Percentiles rank a stretch among this genome's conserved stretches.
Evolutionary conservation across 2,329 filamentous ascomycete species (phyloP).

Genomic region (Parafenestella ontariensis): DNA sequence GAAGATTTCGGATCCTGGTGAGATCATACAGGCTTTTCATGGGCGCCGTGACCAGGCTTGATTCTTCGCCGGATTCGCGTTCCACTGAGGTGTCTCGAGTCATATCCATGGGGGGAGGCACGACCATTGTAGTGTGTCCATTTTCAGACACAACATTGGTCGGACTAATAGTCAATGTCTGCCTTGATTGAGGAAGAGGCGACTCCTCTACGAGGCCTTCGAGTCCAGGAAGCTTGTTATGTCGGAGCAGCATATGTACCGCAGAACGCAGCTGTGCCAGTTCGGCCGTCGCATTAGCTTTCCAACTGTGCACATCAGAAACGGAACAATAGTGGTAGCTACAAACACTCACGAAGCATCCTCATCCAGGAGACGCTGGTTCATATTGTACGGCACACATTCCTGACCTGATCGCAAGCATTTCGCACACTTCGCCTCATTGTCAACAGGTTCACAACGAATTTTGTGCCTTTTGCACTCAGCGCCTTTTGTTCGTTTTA

Average conservation of each 20-base stretch:
- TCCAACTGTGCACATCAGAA: slow-evolving; percentile 30
- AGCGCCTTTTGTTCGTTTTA: slow-evolving; percentile 27
- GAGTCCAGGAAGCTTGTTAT: slow-evolving; percentile 36
- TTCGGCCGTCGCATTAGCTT: slow-evolving; percentile 37
- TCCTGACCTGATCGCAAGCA: slow-evolving; percentile 67
- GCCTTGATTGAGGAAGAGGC: slow-evolving; percentile 17
- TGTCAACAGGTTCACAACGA: slow-evolving; percentile 42
- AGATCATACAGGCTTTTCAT: slow-evolving; percentile 46
- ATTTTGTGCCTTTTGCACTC: slow-evolving; percentile 48
- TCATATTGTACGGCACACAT: slow-evolving; percentile 72
- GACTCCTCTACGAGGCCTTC: slow-evolving; percentile 18
- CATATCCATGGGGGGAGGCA: slow-evolving; percentile 42
- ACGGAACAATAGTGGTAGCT: background rate
- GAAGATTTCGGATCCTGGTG: slow-evolving; percentile 42
- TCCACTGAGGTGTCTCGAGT: slow-evolving; percentile 43
- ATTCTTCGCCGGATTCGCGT: slow-evolving; percentile 34
- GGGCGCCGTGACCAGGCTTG: slow-evolving; percentile 38
- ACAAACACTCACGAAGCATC: slow-evolving; percentile 35
- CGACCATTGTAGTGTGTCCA: slow-evolving; percentile 29
- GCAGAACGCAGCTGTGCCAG: slow-evolving; percentile 35
- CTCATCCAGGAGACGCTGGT: slow-evolving; percentile 42
- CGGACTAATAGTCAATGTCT: slow-evolving; percentile 29
- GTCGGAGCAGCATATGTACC: slow-evolving; percentile 35
- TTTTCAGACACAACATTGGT: slow-evolving; percentile 34
- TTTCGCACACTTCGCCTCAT: slow-evolving; percentile 43